These are phyloP conservation scores for Microsporum audouinii DNA, from an alignment of 2,329 filamentous ascomycete genomes.

Conservation along the genomic window DNA sequence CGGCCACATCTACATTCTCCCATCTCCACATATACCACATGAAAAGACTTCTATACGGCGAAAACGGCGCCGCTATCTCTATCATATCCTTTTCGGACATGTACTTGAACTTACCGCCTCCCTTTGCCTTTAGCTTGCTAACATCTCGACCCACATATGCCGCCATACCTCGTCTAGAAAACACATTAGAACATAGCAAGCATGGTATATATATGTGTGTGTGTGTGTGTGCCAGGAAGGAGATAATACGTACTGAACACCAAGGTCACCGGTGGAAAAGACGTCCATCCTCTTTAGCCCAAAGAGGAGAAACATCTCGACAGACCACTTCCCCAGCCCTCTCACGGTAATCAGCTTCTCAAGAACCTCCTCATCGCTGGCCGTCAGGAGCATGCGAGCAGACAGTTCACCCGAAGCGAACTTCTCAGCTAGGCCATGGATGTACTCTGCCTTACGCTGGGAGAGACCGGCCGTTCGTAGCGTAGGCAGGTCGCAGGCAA, in stretches of 20 bases:
- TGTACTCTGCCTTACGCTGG: slow-evolving; percentile 91
- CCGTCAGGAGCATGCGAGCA: slow-evolving; percentile 62
- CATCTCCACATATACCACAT: slow-evolving; percentile 99
- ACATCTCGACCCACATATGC: slow-evolving; percentile 74
- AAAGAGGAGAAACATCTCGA: slow-evolving; percentile 98
- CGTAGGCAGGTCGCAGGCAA: slow-evolving; percentile 48
- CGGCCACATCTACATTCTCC: slow-evolving; percentile 60
- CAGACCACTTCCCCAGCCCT: slow-evolving; percentile 79
- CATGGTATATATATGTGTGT: background rate
- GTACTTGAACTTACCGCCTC: slow-evolving; percentile 91
- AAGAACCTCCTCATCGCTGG: slow-evolving; percentile 75
- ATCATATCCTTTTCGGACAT: slow-evolving; percentile 91
- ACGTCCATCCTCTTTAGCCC: slow-evolving; percentile 90
- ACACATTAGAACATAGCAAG: background rate
- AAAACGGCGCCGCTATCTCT: slow-evolving; percentile 65
- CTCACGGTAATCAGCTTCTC: slow-evolving; percentile 72
- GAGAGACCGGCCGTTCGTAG: slow-evolving; percentile 81
- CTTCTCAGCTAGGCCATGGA: slow-evolving; percentile 71
- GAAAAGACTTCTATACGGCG: slow-evolving; percentile 79
- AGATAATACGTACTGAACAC: slow-evolving; percentile 56
- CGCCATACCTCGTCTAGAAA: slow-evolving; percentile 64
- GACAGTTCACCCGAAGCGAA: slow-evolving; percentile 66
- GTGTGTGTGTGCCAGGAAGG: too few relatives aligned
- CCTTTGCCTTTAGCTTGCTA: slow-evolving; percentile 65
- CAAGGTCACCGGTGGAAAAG: slow-evolving; percentile 82